Evolutionary conservation across 2,329 filamentous ascomycete genomes (phyloP), one percentile per base, ranked within the genome.

Genomic region (Fusarium falciforme): DNA sequence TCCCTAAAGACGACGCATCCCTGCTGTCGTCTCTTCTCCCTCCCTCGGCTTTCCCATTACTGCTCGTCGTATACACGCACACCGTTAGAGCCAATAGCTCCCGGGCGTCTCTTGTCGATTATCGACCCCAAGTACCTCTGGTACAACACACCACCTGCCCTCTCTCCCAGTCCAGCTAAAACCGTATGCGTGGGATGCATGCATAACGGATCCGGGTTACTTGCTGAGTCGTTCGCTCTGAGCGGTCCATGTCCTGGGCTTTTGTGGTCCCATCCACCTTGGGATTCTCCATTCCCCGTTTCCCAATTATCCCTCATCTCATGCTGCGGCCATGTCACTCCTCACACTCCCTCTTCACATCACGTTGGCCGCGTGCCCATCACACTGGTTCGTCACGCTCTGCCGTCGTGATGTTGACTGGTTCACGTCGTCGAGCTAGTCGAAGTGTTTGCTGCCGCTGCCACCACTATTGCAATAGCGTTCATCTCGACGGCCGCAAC

Each of bases 121-220:
- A 59, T 62, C 57, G 14, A 60, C 60, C n/a, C 60, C 20, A 49
- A 27, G 44, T 49, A 49, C 44, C 22, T 49, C 44, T 49, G 66
- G 31, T 52, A 36, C 35, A 64, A 40, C 40, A 69, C 64, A 66
- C 59, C 67, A 73, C 61, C 61, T 55, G 62, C 54, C 54, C 44
- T 47, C 42, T 57, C 58, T 31, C 63, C 65, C 59, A 67, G 68
- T 59, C 54, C 61, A 66, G 42, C 67, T 40, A 63, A 54, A 65
- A 64, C 68, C 67, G 72, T 67, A 75, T 72, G 77, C 74, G 77
- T 64, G 77, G 77, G 77, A 79, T 79, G 74, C 74, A 79, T 79
- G 77, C 77, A 78, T 78, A 54, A 71, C 68, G 65, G 61, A 61
- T 47, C 64, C 57, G 25, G 59, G 54, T 52, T 64, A 22, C 29